Evolutionary conservation across 2,329 filamentous ascomycete species (phyloP), one percentile per base, ranked within the genome.

Genomic region (Talaromyces sp.): DNA sequence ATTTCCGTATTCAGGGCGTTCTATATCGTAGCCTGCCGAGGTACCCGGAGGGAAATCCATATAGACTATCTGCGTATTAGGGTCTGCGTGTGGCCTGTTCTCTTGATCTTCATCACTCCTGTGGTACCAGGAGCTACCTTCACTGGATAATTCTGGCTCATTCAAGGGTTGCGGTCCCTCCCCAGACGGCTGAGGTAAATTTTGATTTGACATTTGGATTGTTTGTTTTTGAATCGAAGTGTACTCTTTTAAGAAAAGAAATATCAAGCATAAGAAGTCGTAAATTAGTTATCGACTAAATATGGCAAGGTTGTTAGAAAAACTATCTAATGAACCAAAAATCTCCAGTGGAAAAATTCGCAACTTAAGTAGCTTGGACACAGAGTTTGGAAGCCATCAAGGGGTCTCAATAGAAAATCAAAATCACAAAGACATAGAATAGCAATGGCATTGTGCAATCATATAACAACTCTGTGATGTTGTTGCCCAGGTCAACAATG

Each of bases 51-150:
- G 9, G 25, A 22, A 33, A 10, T 17, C 39, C 39, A 17, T 17
- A 17, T n/a, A n/a, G 7, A n/a, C 17, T 43, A n/a, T 17, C 39
- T 9, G 39, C 9, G 39, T 43, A 43, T 10, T 3, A 43, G 45
- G 22, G 22, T 6, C 9, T 49, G 22, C 11, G 2, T 33, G 37
- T 25, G 56, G 56, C 45, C 19, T 59, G 8, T 31, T 59, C 7
- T 59, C 56, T 33, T 19, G 17, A 33, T 59, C 27, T 45, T 59
- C 56, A 22, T 59, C 22, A n/a, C 56, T 58, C 25, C 39, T 59
- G 22, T 31, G 17, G 9, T 22, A n/a, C 39, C 17, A 43, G 39
- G 39, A n/a, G 39, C 39, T 8, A 6, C 39, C 39, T 43, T 43
- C 35, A 3, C 8, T 25, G 17, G 52, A 22, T 22, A 15, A 3